These are phyloP conservation scores for Vigna reflexopilosa DNA, from an alignment of 306 rosid genomes.

Conservation along the genomic window DNA sequence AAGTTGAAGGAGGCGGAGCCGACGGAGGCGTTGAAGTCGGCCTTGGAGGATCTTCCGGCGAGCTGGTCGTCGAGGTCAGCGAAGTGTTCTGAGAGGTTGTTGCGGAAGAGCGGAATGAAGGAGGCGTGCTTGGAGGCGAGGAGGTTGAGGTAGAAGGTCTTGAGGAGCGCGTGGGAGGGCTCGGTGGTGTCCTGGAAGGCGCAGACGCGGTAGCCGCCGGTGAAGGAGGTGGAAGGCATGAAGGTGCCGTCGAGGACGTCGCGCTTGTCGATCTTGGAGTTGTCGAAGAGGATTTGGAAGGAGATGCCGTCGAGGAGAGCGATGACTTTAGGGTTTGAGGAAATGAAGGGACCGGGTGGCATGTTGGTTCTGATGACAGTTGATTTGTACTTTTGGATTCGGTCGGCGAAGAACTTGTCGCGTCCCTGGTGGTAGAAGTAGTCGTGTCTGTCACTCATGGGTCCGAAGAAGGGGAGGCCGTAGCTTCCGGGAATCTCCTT, in stretches of 20 bases:
- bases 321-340: slow-evolving; percentile 62
- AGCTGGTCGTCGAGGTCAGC: slow-evolving; percentile 50
- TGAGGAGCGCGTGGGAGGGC: slow-evolving; percentile 58
- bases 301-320: slow-evolving; percentile 68
- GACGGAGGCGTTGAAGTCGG: slow-evolving; percentile 51
- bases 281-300: slow-evolving; percentile 72
- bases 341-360: slow-evolving; percentile 81
- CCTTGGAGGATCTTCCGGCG: slow-evolving; percentile 36
- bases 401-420: slow-evolving; percentile 57
- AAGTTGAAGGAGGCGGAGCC: slow-evolving; percentile 53
- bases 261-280: slow-evolving; percentile 64
- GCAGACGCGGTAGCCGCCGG: slow-evolving; percentile 74
- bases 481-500: slow-evolving; percentile 66
- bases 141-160: slow-evolving; percentile 51
- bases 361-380: slow-evolving; percentile 76
- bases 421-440: slow-evolving; percentile 79
- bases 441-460: slow-evolving; percentile 65
- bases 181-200: slow-evolving; percentile 76
- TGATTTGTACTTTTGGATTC: slow-evolving; percentile 58
- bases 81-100: slow-evolving; percentile 52
- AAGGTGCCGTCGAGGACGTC: slow-evolving; percentile 78
- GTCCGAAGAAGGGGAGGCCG: slow-evolving; percentile 68
- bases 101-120: slow-evolving; percentile 56
- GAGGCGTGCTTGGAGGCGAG: slow-evolving; percentile 55
- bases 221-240: slow-evolving; percentile 73